Conservation (phyloP, 139 green algal genomes). For the Gonium pectorale region DNA sequence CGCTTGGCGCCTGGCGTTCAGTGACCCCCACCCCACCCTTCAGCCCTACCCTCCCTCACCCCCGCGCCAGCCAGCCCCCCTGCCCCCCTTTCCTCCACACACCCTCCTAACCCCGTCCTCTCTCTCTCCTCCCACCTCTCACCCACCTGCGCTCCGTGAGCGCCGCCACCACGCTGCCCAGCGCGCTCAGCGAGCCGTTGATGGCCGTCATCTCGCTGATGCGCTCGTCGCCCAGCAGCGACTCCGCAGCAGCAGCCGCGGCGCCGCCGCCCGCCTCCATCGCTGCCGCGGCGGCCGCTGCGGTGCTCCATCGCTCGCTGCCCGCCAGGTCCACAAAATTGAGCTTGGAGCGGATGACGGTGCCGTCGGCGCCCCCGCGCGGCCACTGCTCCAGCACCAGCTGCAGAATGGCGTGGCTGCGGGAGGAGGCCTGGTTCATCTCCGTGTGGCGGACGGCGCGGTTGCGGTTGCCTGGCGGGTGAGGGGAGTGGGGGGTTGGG, state of each 20-base stretch:
- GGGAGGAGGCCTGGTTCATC: conserved; percentile 75
- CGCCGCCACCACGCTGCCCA: conserved; percentile 71
- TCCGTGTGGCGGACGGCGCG: conserved; percentile 66
- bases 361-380: conserved; percentile 33
- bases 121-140: background rate
- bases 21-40: background rate
- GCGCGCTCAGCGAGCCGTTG: conserved; percentile 69
- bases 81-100: background rate
- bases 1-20: no score
- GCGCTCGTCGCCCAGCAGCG: conserved; percentile 66
- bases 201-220: conserved; percentile 81
- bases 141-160: conserved; percentile 56
- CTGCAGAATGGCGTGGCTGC: conserved; percentile 78
- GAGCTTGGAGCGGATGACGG: conserved; percentile 77
- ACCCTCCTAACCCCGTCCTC: background rate
- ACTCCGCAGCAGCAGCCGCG: background rate
- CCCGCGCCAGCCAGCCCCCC: no score
- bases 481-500: background rate
- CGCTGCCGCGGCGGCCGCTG: background rate
- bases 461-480: conserved; percentile 55
- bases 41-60: background rate
- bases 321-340: conserved; percentile 96
- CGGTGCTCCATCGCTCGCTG: conserved; percentile 72
- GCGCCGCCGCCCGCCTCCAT: background rate
- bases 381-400: conserved; percentile 62